Evolutionary conservation across 352 stramenopile genomes (phyloP).

Genomic region (Phytophthora tubulina): DNA sequence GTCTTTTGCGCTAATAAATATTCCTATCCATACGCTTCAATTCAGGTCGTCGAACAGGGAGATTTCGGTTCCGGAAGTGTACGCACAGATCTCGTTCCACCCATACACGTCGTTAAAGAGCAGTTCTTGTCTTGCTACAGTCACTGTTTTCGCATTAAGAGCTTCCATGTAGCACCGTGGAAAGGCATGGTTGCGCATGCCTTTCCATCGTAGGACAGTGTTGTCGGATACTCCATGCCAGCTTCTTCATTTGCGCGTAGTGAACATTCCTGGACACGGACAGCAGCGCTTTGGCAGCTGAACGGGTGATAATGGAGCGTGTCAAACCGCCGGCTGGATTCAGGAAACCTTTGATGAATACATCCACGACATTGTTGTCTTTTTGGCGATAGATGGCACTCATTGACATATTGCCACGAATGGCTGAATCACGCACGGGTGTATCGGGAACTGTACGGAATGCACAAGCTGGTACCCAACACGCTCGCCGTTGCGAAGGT

Average conservation of each 20-base stretch:
- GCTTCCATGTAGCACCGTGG: slow-evolving; percentile 29
- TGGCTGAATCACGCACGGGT: slow-evolving; percentile 25
- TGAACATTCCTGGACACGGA: slow-evolving; percentile 43
- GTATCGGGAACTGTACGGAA: slow-evolving; percentile 52
- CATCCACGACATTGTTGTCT: slow-evolving; percentile 49
- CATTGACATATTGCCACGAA: slow-evolving; percentile 61
- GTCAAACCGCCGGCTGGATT: slow-evolving; percentile 41
- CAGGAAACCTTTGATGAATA: slow-evolving; percentile 46
- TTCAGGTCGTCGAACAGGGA: slow-evolving; percentile 40
- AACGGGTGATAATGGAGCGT: slow-evolving; percentile 42
- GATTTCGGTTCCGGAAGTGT: slow-evolving; percentile 38
- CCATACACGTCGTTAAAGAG: slow-evolving; percentile 41
- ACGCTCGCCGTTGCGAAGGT: slow-evolving; percentile 48
- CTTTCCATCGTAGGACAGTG: slow-evolving; percentile 29
- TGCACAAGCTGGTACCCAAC: slow-evolving; percentile 66
- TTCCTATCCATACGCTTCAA: slow-evolving; percentile 10
- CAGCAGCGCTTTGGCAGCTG: slow-evolving; percentile 36
- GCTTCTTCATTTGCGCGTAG: slow-evolving; percentile 48
- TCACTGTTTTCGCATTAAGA: slow-evolving; percentile 23
- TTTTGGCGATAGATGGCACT: slow-evolving; percentile 49
- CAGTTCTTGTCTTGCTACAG: slow-evolving; percentile 30
- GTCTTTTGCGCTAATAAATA: slow-evolving; percentile 12
- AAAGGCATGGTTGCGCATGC: slow-evolving; percentile 27
- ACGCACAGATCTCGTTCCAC: slow-evolving; percentile 34
- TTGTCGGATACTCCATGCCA: slow-evolving; percentile 42